Evolutionary conservation across 495 filamentous ascomycete genomes (phyloP).

Genomic region (Filosporella fistucella): DNA sequence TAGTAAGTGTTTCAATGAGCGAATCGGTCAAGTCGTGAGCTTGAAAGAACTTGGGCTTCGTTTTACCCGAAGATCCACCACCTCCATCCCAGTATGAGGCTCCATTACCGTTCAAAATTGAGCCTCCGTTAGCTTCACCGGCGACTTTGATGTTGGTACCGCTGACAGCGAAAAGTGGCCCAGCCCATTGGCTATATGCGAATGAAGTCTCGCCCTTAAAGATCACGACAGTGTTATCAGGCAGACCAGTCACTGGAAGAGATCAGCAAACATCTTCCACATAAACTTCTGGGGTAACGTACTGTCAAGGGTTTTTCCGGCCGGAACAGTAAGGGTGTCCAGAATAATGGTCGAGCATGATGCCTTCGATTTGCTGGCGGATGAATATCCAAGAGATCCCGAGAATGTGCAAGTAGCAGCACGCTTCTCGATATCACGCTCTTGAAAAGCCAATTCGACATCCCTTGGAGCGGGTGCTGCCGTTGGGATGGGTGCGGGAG

Average conservation of each 20-base stretch:
- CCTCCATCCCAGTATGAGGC: constrained; percentile 47
- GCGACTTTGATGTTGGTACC: constrained; percentile 41
- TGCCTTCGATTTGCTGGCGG: constrained; percentile 34
- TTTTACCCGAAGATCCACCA: constrained; percentile 45
- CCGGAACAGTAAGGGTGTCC: constrained; percentile 32
- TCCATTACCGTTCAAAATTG: constrained; percentile 41
- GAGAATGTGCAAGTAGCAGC: constrained; percentile 35
- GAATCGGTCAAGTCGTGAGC: constrained; percentile 33
- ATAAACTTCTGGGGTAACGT: constrained; percentile 24
- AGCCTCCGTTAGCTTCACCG: constrained; percentile 36
- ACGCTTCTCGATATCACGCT: constrained; percentile 14
- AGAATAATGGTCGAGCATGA: constrained; percentile 41
- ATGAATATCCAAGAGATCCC: constrained; percentile 29
- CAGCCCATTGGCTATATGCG: constrained; percentile 46
- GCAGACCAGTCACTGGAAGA: constrained; percentile 40
- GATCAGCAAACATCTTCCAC: constrained; percentile 41
- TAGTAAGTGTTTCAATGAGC: constrained; percentile 20
- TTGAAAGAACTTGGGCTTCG: constrained; percentile 53
- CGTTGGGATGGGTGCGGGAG: constrained; percentile 3
- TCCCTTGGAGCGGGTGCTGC: constrained; percentile 8
- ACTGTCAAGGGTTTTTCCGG: constrained; percentile 1
- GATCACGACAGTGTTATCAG: constrained; percentile 40
- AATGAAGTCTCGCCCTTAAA: constrained; percentile 46
- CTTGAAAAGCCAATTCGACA: constrained; percentile 20
- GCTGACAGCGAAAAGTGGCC: constrained; percentile 43